Conservation (phyloP, 768 basidiomycete genomes). For the Boletellus sp. region DNA sequence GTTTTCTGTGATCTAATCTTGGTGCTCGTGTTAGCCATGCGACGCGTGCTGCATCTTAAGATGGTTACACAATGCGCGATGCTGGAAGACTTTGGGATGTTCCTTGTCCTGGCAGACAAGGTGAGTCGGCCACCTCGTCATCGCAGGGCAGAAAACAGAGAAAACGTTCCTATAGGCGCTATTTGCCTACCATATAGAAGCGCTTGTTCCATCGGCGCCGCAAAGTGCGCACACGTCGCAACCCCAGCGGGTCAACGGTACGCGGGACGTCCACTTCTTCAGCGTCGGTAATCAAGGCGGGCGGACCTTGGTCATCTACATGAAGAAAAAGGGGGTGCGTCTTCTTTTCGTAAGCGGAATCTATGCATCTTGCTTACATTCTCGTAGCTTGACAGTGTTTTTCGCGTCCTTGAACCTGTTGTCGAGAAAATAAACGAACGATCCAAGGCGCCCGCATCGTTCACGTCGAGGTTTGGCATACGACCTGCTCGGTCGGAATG, state of each 20-base stretch:
- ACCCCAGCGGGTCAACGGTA: constrained; percentile 88
- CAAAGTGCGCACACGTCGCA: constrained; percentile 64
- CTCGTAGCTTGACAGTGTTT: constrained; percentile 76
- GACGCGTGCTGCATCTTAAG: constrained; percentile 89
- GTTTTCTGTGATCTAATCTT: constrained; percentile 3
- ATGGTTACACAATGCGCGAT: constrained; percentile 95
- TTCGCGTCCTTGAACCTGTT: constrained; percentile 98
- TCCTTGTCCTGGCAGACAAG: constrained; percentile 93
- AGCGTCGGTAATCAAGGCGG: constrained; percentile 84
- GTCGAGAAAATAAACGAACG: constrained; percentile 81
- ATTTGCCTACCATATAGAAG: constrained; percentile 95
- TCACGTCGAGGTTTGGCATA: constrained; percentile 72
- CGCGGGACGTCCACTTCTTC: constrained; percentile 94
- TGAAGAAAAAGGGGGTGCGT: constrained; percentile 87
- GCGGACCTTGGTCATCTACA: constrained; percentile 88
- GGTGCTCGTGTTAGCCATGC: constrained; percentile 56
- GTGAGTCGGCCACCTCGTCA: constrained; percentile 30
- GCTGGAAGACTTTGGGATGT: constrained; percentile 93
- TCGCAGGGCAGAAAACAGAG: neutral
- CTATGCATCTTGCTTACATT: constrained; percentile 7
- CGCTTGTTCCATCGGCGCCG: constrained; percentile 84
- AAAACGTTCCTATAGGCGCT: constrained; percentile 49
- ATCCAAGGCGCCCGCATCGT: constrained; percentile 62
- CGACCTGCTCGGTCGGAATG: constrained; percentile 83
- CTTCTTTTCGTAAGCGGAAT: neutral